Percentiles rank a stretch among this genome's conserved stretches.
phyloP scores from a whole-genome alignment of 306 rosid species.

The Prunus armeniaca region DNA sequence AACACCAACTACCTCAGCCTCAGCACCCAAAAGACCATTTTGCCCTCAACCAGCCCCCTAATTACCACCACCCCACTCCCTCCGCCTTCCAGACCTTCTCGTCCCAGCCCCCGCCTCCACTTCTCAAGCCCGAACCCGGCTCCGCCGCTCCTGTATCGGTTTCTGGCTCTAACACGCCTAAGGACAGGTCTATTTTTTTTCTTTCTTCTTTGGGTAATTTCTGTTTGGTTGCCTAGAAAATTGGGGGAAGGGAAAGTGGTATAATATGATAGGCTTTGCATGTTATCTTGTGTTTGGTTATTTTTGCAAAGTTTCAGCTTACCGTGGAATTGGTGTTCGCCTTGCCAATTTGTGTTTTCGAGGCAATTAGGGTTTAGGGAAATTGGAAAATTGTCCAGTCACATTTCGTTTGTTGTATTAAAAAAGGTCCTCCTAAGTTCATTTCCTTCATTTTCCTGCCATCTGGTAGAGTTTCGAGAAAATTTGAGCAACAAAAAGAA shows the following conservation, averaged over 20 bases:
- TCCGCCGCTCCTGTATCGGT: slow-evolving; percentile 6
- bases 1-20: slow-evolving; percentile 20
- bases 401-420: background rate
- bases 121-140: slow-evolving; percentile 26
- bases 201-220: background rate
- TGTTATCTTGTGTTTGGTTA: background rate
- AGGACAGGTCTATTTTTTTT: slow-evolving; percentile 45
- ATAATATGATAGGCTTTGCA: background rate
- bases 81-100: slow-evolving; percentile 48
- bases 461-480: background rate
- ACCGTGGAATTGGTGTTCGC: background rate
- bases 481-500: background rate
- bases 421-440: background rate
- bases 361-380: slow-evolving; percentile 7
- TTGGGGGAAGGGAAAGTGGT: background rate
- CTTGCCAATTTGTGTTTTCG: background rate
- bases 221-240: slow-evolving; percentile 9
- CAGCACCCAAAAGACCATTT: slow-evolving; percentile 45
- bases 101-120: slow-evolving; percentile 17
- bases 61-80: slow-evolving; percentile 35
- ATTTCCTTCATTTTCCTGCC: background rate
- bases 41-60: slow-evolving; percentile 64
- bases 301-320: background rate
- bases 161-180: slow-evolving; percentile 42
- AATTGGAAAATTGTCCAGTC: background rate